These are phyloP conservation scores for Juncus effusus DNA, from an alignment of 176 grass and related monocot species.

Conservation along the genomic window DNA sequence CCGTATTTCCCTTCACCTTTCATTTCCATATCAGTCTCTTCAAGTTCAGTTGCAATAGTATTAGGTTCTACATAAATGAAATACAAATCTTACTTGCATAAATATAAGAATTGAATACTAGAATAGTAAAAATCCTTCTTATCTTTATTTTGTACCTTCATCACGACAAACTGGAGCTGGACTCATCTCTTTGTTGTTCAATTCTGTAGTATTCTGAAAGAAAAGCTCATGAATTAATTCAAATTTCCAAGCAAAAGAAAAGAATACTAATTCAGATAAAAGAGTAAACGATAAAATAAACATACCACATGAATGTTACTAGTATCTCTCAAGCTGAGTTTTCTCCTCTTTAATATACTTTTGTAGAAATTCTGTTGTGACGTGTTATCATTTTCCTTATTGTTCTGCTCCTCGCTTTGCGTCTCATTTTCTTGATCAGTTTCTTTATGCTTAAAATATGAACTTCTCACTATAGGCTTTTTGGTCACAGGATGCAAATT, in stretches of 20 bases:
- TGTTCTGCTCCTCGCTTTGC: constrained; percentile 26
- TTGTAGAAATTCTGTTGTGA: constrained; percentile 23
- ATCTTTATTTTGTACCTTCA: constrained; percentile 43
- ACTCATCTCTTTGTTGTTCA: constrained; percentile 29
- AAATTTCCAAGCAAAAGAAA: not conserved
- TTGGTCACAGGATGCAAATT: constrained; percentile 30
- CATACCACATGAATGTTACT: constrained; percentile 44
- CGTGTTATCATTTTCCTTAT: constrained; percentile 31
- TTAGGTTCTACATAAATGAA: not conserved
- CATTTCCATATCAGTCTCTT: constrained; percentile 16
- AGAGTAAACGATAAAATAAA: constrained; percentile 19
- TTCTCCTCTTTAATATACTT: constrained; percentile 64
- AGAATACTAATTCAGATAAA: constrained; percentile 29
- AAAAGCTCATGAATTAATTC: no score
- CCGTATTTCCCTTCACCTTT: constrained; percentile 55
- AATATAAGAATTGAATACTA: not conserved
- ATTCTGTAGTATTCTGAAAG: constrained; percentile 42
- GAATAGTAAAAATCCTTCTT: constrained; percentile 18
- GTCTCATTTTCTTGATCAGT: constrained; percentile 32
- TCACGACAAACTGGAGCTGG: constrained; percentile 21
- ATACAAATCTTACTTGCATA: no score
- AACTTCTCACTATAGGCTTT: constrained; percentile 49
- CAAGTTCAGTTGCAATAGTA: not conserved
- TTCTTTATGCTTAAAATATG: constrained; percentile 59
- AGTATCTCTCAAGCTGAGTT: constrained; percentile 23